phyloP scores from a whole-genome alignment of 257 asterid genomes.

The Nicotiana paniculata region DNA sequence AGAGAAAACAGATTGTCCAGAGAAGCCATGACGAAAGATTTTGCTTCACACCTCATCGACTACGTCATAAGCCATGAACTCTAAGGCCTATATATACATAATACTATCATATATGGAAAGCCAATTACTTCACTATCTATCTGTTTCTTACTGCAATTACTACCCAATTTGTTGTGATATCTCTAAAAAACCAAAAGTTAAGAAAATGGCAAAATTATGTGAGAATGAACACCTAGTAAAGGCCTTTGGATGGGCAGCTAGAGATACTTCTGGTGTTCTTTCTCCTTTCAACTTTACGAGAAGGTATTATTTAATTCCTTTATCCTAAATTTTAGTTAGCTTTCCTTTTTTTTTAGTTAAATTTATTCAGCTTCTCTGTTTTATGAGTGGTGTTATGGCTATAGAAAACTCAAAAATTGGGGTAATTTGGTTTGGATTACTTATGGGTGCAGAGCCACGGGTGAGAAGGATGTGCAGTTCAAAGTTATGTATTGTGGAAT shows the following conservation, averaged over 20 bases:
- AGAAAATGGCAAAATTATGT: conserved; percentile 6
- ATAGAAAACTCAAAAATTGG: too few species aligned
- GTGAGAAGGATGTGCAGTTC: conserved; percentile 19
- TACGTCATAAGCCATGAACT: background rate
- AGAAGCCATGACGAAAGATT: background rate
- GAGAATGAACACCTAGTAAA: conserved; percentile 10
- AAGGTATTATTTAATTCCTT: background rate
- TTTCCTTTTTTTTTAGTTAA: too few species aligned
- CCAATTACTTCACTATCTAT: too few species aligned
- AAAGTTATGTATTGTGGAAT: conserved; percentile 22
- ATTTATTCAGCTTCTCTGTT: too few species aligned
- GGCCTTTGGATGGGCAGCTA: conserved; percentile 28
- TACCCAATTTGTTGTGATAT: background rate
- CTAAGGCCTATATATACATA: background rate
- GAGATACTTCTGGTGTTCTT: conserved; percentile 15
- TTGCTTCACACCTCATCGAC: background rate
- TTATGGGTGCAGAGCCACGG: conserved; percentile 12
- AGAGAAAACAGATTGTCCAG: background rate
- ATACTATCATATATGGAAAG: too few species aligned
- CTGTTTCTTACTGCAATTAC: too few species aligned
- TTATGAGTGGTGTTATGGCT: too few species aligned
- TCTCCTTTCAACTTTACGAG: conserved; percentile 21
- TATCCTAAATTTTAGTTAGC: too few species aligned
- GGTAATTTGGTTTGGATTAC: background rate
- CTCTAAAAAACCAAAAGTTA: background rate